Evolutionary conservation across 495 filamentous ascomycete genomes (phyloP).

Genomic region (Annulohypoxylon bovei): DNA sequence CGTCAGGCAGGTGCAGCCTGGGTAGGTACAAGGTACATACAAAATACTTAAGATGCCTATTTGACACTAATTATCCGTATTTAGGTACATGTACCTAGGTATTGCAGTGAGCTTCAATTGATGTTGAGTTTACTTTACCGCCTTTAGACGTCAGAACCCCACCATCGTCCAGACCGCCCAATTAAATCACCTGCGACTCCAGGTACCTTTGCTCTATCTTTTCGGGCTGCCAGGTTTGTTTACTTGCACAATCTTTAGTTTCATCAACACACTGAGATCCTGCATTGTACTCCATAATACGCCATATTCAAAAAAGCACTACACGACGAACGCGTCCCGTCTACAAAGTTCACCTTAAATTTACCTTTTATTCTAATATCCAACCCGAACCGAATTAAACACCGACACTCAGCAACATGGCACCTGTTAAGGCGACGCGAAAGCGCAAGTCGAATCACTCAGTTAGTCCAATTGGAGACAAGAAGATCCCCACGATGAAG

Average conservation of each 20-base stretch:
- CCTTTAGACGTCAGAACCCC: background rate
- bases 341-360: constrained; percentile 1
- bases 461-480: constrained; percentile 46
- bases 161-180: constrained; percentile 8
- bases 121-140: background rate
- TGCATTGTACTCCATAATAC: constrained; percentile 23
- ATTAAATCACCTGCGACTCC: constrained; percentile 8
- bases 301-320: constrained; percentile 17
- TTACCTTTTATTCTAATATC: background rate
- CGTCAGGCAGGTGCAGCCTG: constrained; percentile 54
- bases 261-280: constrained; percentile 33
- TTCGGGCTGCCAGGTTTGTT: constrained; percentile 36
- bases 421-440: constrained; percentile 57
- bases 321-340: constrained; percentile 25
- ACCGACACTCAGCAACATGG: constrained; percentile 55
- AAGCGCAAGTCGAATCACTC: constrained; percentile 71
- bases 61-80: too few species aligned
- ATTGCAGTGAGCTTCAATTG: background rate
- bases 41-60: background rate
- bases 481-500: constrained; percentile 55
- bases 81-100: too few species aligned
- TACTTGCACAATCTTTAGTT: constrained; percentile 35
- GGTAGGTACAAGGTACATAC: constrained; percentile 1
- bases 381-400: constrained; percentile 13
- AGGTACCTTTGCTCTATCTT: constrained; percentile 14